Evolutionary conservation across 768 basidiomycete genomes (phyloP), one percentile per base, ranked within the genome.

Genomic region (Suillus occidentalis): DNA sequence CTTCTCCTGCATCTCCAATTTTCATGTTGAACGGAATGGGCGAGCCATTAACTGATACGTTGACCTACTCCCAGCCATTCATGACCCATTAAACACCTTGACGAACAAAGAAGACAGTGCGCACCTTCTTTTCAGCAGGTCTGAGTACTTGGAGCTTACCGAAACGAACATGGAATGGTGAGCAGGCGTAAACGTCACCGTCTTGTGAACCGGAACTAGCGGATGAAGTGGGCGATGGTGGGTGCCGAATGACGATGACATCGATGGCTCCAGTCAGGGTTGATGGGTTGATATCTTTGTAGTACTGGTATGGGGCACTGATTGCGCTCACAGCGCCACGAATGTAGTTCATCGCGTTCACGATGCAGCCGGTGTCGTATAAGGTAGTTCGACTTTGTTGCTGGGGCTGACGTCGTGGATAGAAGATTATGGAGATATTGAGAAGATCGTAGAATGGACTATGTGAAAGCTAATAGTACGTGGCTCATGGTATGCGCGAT

Each of bases 191-290:
- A 37, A 81, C 82, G 55, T 82, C 84, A 62, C 89, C 87, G 67
- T 83, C 79, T 68, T 83, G 81, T n/a, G 85, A 79, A 59, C 18
- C 40, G 18, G 40, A 42, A 12, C 58, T 59, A 20, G 58, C 28
- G 28, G 40, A 42, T 59, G 4, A 4, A 20, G 58, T 42, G 25
- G 58, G 40, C 6, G 40, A 59, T 59, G 39, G 40, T 28, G 87
- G 88, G 56, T 90, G 86, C 67, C 90, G 87, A 56, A 99, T 87
- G 69, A 99, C 97, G 72, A 99, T 95, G 77, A 99, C 94, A 84
- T 99, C 97, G 84, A 99, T 97, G 52, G 97, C 97, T 53, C 97
- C 97, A 5, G 96, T 97, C 64, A 99, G 87, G 0, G 97, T 99
- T 0, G 97, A 90, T 0, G 97, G 95, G 71, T 99, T 99, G 67